Base-by-base conservation (phyloP, 1,139 yeast species). In the Magnusiomyces paraingens region DNA sequence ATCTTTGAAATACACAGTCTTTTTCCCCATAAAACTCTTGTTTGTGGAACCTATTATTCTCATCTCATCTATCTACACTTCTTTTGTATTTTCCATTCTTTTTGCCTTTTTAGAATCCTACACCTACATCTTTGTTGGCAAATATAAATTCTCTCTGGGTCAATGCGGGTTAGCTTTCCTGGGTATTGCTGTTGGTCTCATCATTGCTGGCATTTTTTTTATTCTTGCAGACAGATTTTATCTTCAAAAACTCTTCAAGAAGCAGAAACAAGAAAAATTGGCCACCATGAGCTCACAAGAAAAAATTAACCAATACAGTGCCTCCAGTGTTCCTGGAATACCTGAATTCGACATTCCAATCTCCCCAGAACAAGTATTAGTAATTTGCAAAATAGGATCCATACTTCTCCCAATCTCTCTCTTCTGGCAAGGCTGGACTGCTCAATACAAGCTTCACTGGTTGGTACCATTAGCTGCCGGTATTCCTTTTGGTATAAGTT, bases 391-490 rank as follows among this genome's bases (percentile, higher is more conserved):
- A 22, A 15, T 52, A 4, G 54, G 54, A 2, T 47, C 54, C 4
- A 15, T 52, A 35, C 36, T 52, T 2, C 47, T 52, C 12, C 54
- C 54, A 8, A 38, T 52, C 11, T 47, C 54, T 1, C 14, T 52
- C 17, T 52, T 52, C 22, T 52, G 54, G 54, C 54, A 47, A n/a
- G 54, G 52, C n/a, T 52, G 54, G 54, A 36, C 41, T 2, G 43
- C 54, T 14, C 49, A 36, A 12, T 35, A 32, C 10, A 58, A 72
- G 14, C 71, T 85, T 12, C 93, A 83, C 65, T 88, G 94, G 94
- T 79, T 86, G 56, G 86, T 79, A 1, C 87, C 94, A 0, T 71
- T 82, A 29, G 79, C 82, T 26, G 42, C 52, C 8, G 54, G 54
- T n/a, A 36, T 48, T 17, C 51, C 51, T 26, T 72, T 84, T 32